Evolutionary conservation across 164 flowering plant genomes (phyloP), one percentile per base, ranked within the genome.

Genomic region (Umbellularia californica): DNA sequence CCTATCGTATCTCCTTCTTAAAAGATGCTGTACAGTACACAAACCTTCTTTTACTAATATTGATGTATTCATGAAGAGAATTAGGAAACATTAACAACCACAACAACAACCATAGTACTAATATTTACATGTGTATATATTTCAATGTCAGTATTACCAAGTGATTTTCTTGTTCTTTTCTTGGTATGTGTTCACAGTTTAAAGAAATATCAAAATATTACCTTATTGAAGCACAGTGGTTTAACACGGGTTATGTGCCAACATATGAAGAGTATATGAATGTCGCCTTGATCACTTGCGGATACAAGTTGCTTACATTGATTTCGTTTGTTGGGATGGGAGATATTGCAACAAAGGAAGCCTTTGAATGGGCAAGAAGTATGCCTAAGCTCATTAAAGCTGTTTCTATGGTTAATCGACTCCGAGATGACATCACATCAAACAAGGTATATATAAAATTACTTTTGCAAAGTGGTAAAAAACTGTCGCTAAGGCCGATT

Each of bases 171-270:
- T 2, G 5, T 66, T 12, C 24, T 12, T 64, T 22, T 64, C 24
- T 22, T 64, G 13, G 13, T 24, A 20, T 13, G 67, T 64, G 67
- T 1, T 15, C 17, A 35, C 33, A 67, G 69, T 28, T 67, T 6
- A 19, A 14, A 3, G 69, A 14, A 13, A 11, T 67, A 19, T 17
- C 69, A 1, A 67, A 67, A 17, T 17, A 13, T n/a, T 67, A 67
- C 75, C 58, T 77, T n/a, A 19, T 0, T 0, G 90, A 87, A 72
- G 82, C 88, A 9, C 74, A 70, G 50, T 85, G 90, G 90, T 67
- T 41, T 14, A 58, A 82, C 1, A 14, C 60, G 41, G 50, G 75
- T 3, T 70, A 80, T 7, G 25, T 72, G 0, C 87, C 90, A 58
- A 80, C 79, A 51, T 22, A 77, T 13, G 84, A 88, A 9, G 84